Base-by-base conservation (phyloP, 306 rosid species). In the Abrus precatorius region DNA sequence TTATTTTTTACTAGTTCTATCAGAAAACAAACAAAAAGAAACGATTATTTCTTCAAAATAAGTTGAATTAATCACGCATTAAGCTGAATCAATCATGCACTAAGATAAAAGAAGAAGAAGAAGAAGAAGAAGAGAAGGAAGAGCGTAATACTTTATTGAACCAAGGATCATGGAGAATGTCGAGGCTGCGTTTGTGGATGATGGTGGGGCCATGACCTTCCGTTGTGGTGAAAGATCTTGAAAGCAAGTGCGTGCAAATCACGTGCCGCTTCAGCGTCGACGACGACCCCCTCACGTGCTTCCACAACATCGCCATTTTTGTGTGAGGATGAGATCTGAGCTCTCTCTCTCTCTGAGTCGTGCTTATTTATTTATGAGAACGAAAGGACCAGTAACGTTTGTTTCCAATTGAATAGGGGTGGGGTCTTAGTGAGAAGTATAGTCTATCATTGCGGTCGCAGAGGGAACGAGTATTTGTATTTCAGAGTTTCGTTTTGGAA, bases 111-210 rank as follows among this genome's bases (percentile, higher is more conserved):
- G 40, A 2, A 36, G 2, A 2, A 2, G 4, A 36, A 62, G n/a
- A 61, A 70, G 12, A 27, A 64, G 28, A 43, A 32, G 63, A 56
- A 5, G 9, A 34, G 64, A 47, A 11, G 2, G 62, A 77, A 27
- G 56, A 45, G 20, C 6, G 5, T n/a, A 27, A 33, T 72, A 93
- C 99, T 76, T 93, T 96, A 52, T 96, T 96, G 89, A 96, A 96
- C 99, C 97, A 96, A 60, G 99, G 98, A 73, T 96, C 99, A 30
- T 96, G 99, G 47, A 96, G 99, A 76, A 96, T 96, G 71, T 96
- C 99, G 54, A 93, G 89, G 82, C 99, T 93, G 66, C 97, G 99
- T 82, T 96, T 96, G 79, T 93, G 97, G 30, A 96, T 90, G 41
- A 96, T 90, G 80, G 94, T 20, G 0, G 99, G 99, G 6, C 98